A percentile compares a stretch with the other conserved stretches of the same genome.
Evolutionary conservation across 2,329 filamentous ascomycete genomes (phyloP).

Genomic region (Aaosphaeria pasadenensis): DNA sequence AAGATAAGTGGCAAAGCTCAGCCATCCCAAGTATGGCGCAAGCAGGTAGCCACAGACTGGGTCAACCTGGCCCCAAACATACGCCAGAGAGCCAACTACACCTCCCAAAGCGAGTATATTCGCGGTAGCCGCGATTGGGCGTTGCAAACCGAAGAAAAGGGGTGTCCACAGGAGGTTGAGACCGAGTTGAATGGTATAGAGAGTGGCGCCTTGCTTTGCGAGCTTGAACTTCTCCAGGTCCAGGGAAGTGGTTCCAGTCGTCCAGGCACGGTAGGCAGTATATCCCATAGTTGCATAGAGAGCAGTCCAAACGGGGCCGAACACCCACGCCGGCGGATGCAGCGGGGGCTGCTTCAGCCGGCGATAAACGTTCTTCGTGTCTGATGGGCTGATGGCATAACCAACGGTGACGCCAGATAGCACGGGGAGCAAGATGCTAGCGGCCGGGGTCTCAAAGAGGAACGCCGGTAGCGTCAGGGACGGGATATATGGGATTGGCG

Average conservation of each 20-base stretch:
- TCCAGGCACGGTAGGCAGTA: slow-evolving; percentile 75
- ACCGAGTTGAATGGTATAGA: slow-evolving; percentile 83
- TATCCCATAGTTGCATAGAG: slow-evolving; percentile 78
- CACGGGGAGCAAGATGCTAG: slow-evolving; percentile 73
- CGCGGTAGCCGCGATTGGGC: slow-evolving; percentile 69
- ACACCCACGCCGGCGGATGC: slow-evolving; percentile 56
- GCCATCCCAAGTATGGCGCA: slow-evolving; percentile 80
- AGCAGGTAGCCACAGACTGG: slow-evolving; percentile 68
- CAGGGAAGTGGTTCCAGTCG: slow-evolving; percentile 57
- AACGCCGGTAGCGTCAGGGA: slow-evolving; percentile 69
- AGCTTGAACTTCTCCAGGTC: slow-evolving; percentile 49
- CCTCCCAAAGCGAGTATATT: slow-evolving; percentile 74
- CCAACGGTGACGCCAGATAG: slow-evolving; percentile 71
- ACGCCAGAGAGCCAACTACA: slow-evolving; percentile 69
- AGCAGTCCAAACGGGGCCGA: slow-evolving; percentile 58
- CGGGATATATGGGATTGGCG: slow-evolving; percentile 53
- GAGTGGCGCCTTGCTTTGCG: slow-evolving; percentile 66
- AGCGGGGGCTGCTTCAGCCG: slow-evolving; percentile 64
- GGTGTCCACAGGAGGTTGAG: slow-evolving; percentile 91
- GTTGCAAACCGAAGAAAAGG: slow-evolving; percentile 78
- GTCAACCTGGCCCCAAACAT: slow-evolving; percentile 75
- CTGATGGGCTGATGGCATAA: slow-evolving; percentile 59
- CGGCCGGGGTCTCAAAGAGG: slow-evolving; percentile 69
- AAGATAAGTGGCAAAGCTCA: slow-evolving; percentile 84
- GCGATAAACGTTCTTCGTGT: slow-evolving; percentile 61